Percentiles rank a stretch among this genome's conserved stretches.
Conservation (phyloP, 2,329 filamentous ascomycete species). For the Beauveria asiatica region DNA sequence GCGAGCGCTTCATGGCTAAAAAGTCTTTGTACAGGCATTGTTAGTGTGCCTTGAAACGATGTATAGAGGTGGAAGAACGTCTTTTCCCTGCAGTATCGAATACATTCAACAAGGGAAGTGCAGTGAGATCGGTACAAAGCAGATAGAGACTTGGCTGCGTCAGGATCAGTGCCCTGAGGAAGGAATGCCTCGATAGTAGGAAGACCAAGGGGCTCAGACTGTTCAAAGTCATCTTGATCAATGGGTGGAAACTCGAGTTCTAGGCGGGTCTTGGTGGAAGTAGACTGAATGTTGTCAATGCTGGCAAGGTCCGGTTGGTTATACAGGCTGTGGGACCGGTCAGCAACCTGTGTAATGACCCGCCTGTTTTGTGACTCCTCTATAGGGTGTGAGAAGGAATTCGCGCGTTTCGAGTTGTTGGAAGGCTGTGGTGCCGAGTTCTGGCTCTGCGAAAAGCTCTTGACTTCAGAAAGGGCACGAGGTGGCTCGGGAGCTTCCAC, state of each 20-base stretch:
- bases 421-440: conserved; percentile 31
- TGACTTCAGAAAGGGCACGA: conserved; percentile 40
- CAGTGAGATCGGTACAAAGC: conserved; percentile 91
- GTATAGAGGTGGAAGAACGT: conserved; percentile 93
- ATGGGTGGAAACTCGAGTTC: conserved; percentile 53
- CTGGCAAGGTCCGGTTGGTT: conserved; percentile 47
- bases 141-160: conserved; percentile 75
- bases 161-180: conserved; percentile 71
- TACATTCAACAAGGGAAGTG: conserved; percentile 89
- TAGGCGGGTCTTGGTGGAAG: conserved; percentile 48
- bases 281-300: conserved; percentile 50
- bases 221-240: conserved; percentile 40
- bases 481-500: conserved; percentile 37
- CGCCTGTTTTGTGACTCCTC: conserved; percentile 15
- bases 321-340: conserved; percentile 42
- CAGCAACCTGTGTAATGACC: conserved; percentile 12
- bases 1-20: conserved; percentile 74
- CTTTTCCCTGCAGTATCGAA: conserved; percentile 93
- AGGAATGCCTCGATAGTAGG: conserved; percentile 80
- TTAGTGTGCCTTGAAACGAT: conserved; percentile 92
- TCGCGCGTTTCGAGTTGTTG: conserved; percentile 11
- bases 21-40: conserved; percentile 90
- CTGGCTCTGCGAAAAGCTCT: conserved; percentile 39
- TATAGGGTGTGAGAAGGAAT: conserved; percentile 23
- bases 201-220: conserved; percentile 66